Percentiles rank a stretch among this genome's conserved stretches.
phyloP scores from a whole-genome alignment of 2,329 filamentous ascomycete species.

The Incumbomyces lentus region DNA sequence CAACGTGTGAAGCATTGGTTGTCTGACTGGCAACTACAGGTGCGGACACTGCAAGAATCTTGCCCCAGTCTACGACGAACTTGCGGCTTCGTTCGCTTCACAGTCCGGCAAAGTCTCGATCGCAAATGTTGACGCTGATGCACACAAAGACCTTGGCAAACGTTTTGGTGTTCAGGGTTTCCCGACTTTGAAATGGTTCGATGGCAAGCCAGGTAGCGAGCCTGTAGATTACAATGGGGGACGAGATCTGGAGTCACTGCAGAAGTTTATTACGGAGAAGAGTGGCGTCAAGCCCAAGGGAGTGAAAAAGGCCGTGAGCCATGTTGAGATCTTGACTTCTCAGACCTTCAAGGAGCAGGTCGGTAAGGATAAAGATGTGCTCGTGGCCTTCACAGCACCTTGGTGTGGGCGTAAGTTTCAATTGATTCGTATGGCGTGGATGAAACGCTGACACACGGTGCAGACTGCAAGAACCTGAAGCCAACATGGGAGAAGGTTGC shows the following conservation, averaged over 20 bases:
- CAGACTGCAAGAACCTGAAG: constrained; percentile 94
- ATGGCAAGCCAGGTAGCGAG: constrained; percentile 72
- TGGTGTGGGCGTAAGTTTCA: constrained; percentile 88
- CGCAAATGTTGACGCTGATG: constrained; percentile 92
- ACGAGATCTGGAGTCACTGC: constrained; percentile 76
- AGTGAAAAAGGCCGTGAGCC: constrained; percentile 60
- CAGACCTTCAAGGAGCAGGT: constrained; percentile 64
- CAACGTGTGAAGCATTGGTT: not conserved
- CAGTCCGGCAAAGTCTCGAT: constrained; percentile 70
- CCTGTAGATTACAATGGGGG: constrained; percentile 79
- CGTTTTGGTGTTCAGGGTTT: constrained; percentile 86
- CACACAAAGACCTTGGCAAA: constrained; percentile 73
- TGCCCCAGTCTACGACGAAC: constrained; percentile 87
- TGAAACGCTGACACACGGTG: not conserved
- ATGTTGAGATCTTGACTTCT: constrained; percentile 72
- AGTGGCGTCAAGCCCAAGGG: constrained; percentile 69
- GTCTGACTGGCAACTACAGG: not conserved
- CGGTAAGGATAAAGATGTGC: constrained; percentile 75
- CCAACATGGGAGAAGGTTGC: constrained; percentile 85
- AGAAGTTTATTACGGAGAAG: constrained; percentile 73
- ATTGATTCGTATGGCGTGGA: not conserved
- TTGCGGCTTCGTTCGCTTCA: constrained; percentile 63
- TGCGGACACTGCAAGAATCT: constrained; percentile 99
- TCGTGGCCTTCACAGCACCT: constrained; percentile 94
- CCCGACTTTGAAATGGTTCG: constrained; percentile 95